Percentiles rank a stretch among this genome's conserved stretches.
These are phyloP conservation scores for Ophiostoma australiae DNA, from an alignment of 2,329 filamentous ascomycete species.

Conservation along the genomic window DNA sequence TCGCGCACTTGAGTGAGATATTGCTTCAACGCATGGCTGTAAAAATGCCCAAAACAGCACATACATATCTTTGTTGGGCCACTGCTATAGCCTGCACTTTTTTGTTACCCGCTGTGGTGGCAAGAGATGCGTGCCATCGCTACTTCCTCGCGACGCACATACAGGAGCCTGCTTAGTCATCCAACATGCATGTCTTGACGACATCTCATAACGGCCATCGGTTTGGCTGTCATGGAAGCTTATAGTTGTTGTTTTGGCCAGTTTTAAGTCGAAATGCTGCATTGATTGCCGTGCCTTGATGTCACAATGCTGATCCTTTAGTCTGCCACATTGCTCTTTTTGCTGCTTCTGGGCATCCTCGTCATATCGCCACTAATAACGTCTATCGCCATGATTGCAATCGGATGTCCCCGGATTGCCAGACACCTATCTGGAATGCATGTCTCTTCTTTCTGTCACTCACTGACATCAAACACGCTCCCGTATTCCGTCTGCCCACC, in stretches of 20 bases:
- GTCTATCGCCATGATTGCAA: not conserved
- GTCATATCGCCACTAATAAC: not conserved
- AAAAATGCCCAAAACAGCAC: too few species aligned
- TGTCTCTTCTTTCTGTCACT: not conserved
- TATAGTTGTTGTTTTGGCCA: not conserved
- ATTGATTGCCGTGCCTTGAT: not conserved
- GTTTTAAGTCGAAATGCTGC: not conserved
- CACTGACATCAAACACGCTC: not conserved
- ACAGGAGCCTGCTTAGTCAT: not conserved
- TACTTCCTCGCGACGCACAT: not conserved
- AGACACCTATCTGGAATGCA: not conserved
- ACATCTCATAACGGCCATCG: not conserved
- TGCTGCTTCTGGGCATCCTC: not conserved
- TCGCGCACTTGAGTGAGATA: not conserved
- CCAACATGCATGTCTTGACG: not conserved
- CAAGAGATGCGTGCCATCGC: not conserved
- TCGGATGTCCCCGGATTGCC: not conserved
- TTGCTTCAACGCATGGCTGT: not conserved
- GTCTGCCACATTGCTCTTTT: not conserved
- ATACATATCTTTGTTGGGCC: not conserved
- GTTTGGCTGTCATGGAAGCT: not conserved
- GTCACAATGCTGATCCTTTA: not conserved
- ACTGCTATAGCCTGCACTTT: not conserved
- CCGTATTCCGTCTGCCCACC: not conserved
- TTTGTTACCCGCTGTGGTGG: not conserved